Evolutionary conservation across 1,284 basidiomycete species (phyloP), one percentile per base, ranked within the genome.

Genomic region (Pterula multifida): DNA sequence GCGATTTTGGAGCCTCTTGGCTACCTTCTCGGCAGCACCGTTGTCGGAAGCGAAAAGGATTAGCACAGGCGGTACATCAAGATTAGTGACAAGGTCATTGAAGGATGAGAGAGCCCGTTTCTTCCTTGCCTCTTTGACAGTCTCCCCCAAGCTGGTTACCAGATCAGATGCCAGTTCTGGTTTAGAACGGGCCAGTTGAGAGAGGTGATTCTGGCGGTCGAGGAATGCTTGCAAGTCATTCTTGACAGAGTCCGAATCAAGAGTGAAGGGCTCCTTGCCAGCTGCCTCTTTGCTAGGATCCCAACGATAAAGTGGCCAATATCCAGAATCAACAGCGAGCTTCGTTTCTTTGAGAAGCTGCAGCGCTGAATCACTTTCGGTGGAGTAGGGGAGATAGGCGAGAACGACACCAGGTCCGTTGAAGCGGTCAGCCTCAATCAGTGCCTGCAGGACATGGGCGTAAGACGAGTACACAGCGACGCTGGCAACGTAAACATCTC

Each of bases 271-370:
- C 58, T 93, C 89, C 60, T 82, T 75, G 50, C 84, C 86, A 46
- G 69, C 69, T 22, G 67, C 68, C 60, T 90, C 89, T 60, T 87
- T 85, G 56, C 76, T 75, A 0, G 95, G 95, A 67, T 98, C 85
- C 95, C 95, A 99, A 54, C 96, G 81, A 75, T 97, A 99, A 47
- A 98, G 73, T 1, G 96, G 95, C 95, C 96, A 98, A 69, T 95
- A 96, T 3, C 94, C 95, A 17, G 90, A 80, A 61, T 97, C 93
- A 46, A 98, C 90, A 3, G 94, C 95, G 42, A 94, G 78, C 67
- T 98, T 98, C 46, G 95, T 98, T 72, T 97, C 93, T 65, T 95
- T 93, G 53, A 98, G 72, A 17, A 98, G 73, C 35, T 95, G 84
- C 36, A 98, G 79, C 1, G 93, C 91, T 0, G 87, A 75, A 1